phyloP scores from a whole-genome alignment of 805 yeast species.

The Lipomyces starkeyi region DNA sequence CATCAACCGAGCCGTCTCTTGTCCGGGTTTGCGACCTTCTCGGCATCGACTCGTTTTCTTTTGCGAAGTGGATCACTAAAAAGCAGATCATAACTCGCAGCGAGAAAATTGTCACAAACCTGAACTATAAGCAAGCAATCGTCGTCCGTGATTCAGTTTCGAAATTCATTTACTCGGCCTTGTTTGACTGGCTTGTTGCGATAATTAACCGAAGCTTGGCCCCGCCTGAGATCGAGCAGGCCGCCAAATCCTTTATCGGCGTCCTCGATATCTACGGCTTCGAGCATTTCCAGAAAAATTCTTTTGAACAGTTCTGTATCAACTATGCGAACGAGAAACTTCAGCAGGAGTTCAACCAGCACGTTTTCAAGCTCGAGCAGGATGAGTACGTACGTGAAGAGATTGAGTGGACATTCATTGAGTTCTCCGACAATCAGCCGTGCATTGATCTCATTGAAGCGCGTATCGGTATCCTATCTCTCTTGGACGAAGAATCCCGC shows the following conservation, averaged over 20 bases:
- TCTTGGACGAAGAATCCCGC: slow-evolving; percentile 93
- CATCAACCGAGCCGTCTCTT: slow-evolving; percentile 85
- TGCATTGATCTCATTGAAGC: slow-evolving; percentile 92
- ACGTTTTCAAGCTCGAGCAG: slow-evolving; percentile 95
- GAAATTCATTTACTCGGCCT: slow-evolving; percentile 86
- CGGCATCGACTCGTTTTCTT: slow-evolving; percentile 73
- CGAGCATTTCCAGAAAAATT: slow-evolving; percentile 92
- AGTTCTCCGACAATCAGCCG: slow-evolving; percentile 95
- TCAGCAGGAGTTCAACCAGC: slow-evolving; percentile 97
- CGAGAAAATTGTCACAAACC: slow-evolving; percentile 85
- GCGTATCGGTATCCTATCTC: slow-evolving; percentile 82
- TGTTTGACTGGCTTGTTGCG: slow-evolving; percentile 94
- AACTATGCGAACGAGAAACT: slow-evolving; percentile 96
- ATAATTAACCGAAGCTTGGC: slow-evolving; percentile 83
- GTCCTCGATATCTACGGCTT: slow-evolving; percentile 97
- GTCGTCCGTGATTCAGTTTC: slow-evolving; percentile 98
- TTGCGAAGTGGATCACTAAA: slow-evolving; percentile 91
- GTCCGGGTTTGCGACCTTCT: slow-evolving; percentile 81
- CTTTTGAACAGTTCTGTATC: slow-evolving; percentile 97
- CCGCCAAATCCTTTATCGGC: slow-evolving; percentile 81
- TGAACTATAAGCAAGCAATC: slow-evolving; percentile 79
- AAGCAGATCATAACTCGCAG: slow-evolving; percentile 91
- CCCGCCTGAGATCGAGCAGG: slow-evolving; percentile 66
- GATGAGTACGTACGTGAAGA: slow-evolving; percentile 91
- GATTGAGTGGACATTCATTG: slow-evolving; percentile 96